phyloP scores from a whole-genome alignment of 495 filamentous ascomycete genomes.

The Hypoxylon rickii region DNA sequence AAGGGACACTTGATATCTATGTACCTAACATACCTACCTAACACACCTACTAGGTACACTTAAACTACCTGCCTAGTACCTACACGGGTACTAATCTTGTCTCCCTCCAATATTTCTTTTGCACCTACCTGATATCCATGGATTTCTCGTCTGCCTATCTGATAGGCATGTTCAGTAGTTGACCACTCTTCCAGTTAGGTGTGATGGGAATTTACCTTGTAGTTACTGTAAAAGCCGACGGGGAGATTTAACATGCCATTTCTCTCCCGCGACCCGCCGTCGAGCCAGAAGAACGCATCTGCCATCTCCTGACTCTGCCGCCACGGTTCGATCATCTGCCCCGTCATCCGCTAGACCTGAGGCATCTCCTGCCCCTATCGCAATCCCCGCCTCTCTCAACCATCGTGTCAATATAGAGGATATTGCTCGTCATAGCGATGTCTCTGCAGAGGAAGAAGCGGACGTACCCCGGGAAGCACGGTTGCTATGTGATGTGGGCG shows the following conservation, averaged over 20 bases:
- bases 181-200: conserved; percentile 17
- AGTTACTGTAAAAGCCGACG: conserved; percentile 24
- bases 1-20: too few species aligned
- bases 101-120: too few species aligned
- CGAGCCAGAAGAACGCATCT: conserved; percentile 15
- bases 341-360: conserved; percentile 15
- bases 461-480: conserved; percentile 55
- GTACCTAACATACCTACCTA: too few species aligned
- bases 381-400: neutral
- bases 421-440: conserved; percentile 20
- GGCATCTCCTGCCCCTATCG: conserved; percentile 5
- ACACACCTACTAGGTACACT: too few species aligned
- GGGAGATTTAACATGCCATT: conserved; percentile 13
- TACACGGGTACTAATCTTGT: too few species aligned
- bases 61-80: too few species aligned
- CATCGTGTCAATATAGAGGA: conserved; percentile 1
- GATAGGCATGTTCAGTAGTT: neutral
- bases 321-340: neutral
- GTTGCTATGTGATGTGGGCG: conserved; percentile 60
- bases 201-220: conserved; percentile 30
- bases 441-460: conserved; percentile 45
- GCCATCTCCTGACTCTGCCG: conserved; percentile 10
- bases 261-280: conserved; percentile 24
- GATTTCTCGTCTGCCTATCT: neutral
- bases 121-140: too few species aligned